Base-by-base conservation (phyloP, 352 stramenopile genomes). In the Globisporangium yorkense region DNA sequence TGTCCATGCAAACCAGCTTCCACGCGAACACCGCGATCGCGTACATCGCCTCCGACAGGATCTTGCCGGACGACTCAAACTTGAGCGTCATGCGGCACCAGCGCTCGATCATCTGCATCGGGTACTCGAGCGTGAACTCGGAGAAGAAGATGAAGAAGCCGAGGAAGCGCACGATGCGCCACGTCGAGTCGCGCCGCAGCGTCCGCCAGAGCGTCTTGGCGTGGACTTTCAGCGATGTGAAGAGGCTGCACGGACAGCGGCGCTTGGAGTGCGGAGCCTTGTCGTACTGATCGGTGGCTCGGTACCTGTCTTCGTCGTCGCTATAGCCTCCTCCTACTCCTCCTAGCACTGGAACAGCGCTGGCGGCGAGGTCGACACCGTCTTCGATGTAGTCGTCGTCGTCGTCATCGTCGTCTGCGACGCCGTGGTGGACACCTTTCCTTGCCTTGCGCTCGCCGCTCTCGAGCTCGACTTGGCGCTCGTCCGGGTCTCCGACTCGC, bases 91-190 rank as follows among this genome's bases (percentile, higher is more conserved):
- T 64, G 21, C 61, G 60, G 16, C 66, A 82, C 59, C 78, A 77
- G 39, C 62, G 59, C 20, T 78, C 67, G 12, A 89, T 65, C 43
- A 71, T 64, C 13, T 66, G 54, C 49, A 80, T 61, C 3, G 75
- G 67, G 52, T 81, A 88, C 31, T 61, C 72, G 51, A 89, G 57
- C 16, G 62, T 67, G 51, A 86, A 89, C 57, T 87, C 75, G 43
- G 73, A 74, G 62, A 84, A 68, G 56, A 82, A 83, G 12, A 80
- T 65, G 56, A 84, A 83, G 20, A 84, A 46, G 41, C 72, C 72
- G 54, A 89, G 71, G 54, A 89, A 89, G 9, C 66, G 71, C 45
- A 84, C 66, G 46, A 87, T 50, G 29, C 57, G 48, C 37, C 65
- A 71, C n/a, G 72, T 84, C 0, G 78, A 79, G 8, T 70, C 56